phyloP scores from a whole-genome alignment of 331 rosid genomes.

The Malus hybrid region DNA sequence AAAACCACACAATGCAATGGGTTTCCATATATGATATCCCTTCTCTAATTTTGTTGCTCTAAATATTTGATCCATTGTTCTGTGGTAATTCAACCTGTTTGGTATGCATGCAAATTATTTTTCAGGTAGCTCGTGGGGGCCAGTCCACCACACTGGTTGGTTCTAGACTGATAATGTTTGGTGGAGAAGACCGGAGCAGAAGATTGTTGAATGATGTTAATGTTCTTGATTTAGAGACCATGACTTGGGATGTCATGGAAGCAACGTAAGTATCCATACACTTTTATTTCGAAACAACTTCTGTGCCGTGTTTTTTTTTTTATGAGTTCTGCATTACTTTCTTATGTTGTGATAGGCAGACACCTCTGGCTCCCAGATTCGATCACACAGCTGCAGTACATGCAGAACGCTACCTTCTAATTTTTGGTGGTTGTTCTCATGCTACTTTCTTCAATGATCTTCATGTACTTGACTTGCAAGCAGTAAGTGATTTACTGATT shows the following conservation, averaged over 20 bases:
- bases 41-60: slow-evolving; percentile 7
- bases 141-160: slow-evolving; percentile 86
- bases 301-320: slow-evolving; percentile 10
- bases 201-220: slow-evolving; percentile 73
- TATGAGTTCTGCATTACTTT: slow-evolving; percentile 27
- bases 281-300: slow-evolving; percentile 19
- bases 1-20: background rate
- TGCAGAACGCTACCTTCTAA: slow-evolving; percentile 65
- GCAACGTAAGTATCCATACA: slow-evolving; percentile 50
- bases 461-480: slow-evolving; percentile 76
- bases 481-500: slow-evolving; percentile 43
- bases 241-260: slow-evolving; percentile 67
- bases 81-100: slow-evolving; percentile 17
- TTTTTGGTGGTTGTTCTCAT: slow-evolving; percentile 97
- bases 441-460: slow-evolving; percentile 80
- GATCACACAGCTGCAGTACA: slow-evolving; percentile 84
- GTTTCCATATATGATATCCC: background rate
- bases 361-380: slow-evolving; percentile 84
- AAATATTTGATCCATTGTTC: slow-evolving; percentile 13
- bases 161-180: slow-evolving; percentile 80
- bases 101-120: slow-evolving; percentile 18
- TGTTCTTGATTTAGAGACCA: slow-evolving; percentile 73
- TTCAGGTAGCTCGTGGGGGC: slow-evolving; percentile 72
- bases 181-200: slow-evolving; percentile 87
- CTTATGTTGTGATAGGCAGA: slow-evolving; percentile 71